Evolutionary conservation across 768 basidiomycete species (phyloP).

Genomic region (Boletus vermiculosoides): DNA sequence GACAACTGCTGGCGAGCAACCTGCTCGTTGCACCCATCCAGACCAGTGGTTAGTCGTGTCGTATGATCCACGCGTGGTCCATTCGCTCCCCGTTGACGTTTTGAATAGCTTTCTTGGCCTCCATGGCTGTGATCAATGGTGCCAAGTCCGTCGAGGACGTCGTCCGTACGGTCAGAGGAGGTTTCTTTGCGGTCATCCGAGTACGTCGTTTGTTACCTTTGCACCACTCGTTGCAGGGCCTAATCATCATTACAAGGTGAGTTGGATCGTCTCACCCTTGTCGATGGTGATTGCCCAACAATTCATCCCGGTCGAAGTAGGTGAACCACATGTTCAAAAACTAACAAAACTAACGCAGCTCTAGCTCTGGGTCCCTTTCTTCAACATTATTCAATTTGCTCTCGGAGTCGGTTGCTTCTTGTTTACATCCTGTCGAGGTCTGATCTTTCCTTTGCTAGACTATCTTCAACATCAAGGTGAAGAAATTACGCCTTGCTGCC

Average conservation of each 20-base stretch:
- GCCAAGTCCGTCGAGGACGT: constrained; percentile 66
- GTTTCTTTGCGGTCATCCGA: constrained; percentile 72
- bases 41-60: constrained; percentile 49
- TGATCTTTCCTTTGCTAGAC: constrained; percentile 42
- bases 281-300: constrained; percentile 75
- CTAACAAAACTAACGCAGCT: constrained; percentile 3
- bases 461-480: constrained; percentile 70
- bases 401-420: constrained; percentile 56
- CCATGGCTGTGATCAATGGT: constrained; percentile 83
- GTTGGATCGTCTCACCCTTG: constrained; percentile 77
- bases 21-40: constrained; percentile 76
- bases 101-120: constrained; percentile 62
- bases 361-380: constrained; percentile 87
- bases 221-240: not conserved
- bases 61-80: not conserved
- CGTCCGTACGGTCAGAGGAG: constrained; percentile 62
- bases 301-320: constrained; percentile 73
- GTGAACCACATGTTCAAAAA: constrained; percentile 15
- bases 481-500: constrained; percentile 56
- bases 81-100: not conserved
- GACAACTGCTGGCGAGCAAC: constrained; percentile 74
- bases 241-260: constrained; percentile 48
- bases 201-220: constrained; percentile 39
- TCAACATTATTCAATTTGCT: constrained; percentile 73
- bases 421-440: not conserved